Base-by-base conservation (phyloP, 331 rosid genomes). In the Rhamnella rubrinervis region DNA sequence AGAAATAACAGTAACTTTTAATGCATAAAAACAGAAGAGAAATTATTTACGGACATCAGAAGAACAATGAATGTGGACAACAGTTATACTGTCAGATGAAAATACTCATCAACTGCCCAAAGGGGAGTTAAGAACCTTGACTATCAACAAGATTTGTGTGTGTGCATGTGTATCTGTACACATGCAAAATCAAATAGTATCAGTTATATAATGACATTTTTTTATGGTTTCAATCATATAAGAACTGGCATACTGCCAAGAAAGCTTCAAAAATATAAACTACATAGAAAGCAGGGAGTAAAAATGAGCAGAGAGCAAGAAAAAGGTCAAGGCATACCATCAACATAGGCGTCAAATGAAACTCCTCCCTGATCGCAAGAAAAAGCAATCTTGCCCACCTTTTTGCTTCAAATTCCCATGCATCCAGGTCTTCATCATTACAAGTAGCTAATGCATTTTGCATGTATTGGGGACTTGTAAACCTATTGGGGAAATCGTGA, bases 311-410 rank as follows among this genome's bases (percentile, higher is more conserved):
- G 49, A 74, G 57, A 58, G 38, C 37, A 65, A 41, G 25, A 55
- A 39, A 25, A 72, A 63, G 52, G 52, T 16, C 66, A 82, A 67
- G 74, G 47, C 80, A 58, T 76, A 93, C 98, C 95, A 19, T 72
- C 64, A 87, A 78, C 72, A 81, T 81, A 39, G 95, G 88, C 59
- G 58, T 79, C 78, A 90, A 78, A 62, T 72, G 82, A 80, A 61
- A 66, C 68, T 88, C 95, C 84, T 82, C 80, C 80, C 80, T 78
- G 78, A 82, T 71, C 44, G 83, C 84, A 66, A 93, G 88, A 55
- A 93, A 85, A 85, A 90, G 86, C 70, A 93, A 87, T 80, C 96
- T 82, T 70, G 97, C 85, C 98, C 98, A 93, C 80, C 96, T 78
- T 79, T 84, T 88, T 0, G 92, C 92, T 77, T 93, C 92, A 71